phyloP scores from a whole-genome alignment of 169 alveolate species.

The Perkinsus chesapeaki region DNA sequence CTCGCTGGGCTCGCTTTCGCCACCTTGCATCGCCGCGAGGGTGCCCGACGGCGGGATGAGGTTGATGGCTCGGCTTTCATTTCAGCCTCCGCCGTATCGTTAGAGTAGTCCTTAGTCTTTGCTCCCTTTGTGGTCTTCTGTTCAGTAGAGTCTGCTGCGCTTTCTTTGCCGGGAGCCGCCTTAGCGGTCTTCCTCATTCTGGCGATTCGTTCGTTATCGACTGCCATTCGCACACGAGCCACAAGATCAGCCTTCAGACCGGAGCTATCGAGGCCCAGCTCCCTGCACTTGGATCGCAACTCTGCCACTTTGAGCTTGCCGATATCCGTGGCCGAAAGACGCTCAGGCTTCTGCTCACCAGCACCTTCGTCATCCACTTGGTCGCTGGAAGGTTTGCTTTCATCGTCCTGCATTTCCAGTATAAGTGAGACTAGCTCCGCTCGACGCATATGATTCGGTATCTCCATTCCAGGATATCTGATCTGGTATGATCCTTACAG shows the following conservation, averaged over 20 bases:
- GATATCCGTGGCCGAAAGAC: conserved; percentile 1
- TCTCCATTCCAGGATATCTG: not conserved
- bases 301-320: conserved; percentile 10
- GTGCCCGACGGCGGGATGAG: not conserved
- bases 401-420: not conserved
- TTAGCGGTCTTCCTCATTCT: not conserved
- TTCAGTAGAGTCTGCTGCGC: not conserved
- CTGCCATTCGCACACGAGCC: not conserved
- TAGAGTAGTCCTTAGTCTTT: not conserved
- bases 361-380: not conserved
- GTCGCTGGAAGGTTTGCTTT: conserved; percentile 13
- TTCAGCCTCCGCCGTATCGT: not conserved
- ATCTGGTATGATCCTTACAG: not conserved
- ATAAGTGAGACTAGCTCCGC: not conserved
- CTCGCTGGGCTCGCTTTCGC: not conserved
- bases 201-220: not conserved
- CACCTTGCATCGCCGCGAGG: not conserved
- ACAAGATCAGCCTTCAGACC: not conserved
- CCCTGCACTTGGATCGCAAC: not conserved
- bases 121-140: no score
- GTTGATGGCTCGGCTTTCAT: not conserved
- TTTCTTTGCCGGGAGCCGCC: not conserved
- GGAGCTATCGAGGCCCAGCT: not conserved
- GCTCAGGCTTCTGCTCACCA: not conserved
- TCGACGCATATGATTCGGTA: not conserved